Conservation (phyloP, 371 early-diverging fungal species). For the Umbelopsis sp. region DNA sequence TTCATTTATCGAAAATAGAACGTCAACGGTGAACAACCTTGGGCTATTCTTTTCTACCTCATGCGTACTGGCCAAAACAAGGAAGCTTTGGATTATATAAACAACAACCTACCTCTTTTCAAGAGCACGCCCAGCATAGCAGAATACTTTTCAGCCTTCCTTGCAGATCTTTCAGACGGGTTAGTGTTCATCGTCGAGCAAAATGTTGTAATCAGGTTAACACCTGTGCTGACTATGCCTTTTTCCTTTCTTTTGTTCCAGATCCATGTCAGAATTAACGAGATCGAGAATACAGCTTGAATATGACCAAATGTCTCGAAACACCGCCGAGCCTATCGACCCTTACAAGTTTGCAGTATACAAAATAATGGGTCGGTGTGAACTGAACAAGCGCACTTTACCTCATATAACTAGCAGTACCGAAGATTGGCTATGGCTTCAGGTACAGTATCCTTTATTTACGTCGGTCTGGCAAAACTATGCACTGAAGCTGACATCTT, state of each 20-base stretch:
- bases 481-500: too few species aligned
- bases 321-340: slow-evolving; percentile 53
- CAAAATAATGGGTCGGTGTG: slow-evolving; percentile 86
- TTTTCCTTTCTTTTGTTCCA: neutral
- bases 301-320: slow-evolving; percentile 13
- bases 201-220: neutral
- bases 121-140: slow-evolving; percentile 8
- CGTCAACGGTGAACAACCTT: slow-evolving; percentile 11
- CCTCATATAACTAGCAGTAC: slow-evolving; percentile 64
- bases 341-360: slow-evolving; percentile 85
- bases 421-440: slow-evolving; percentile 87
- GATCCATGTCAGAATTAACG: slow-evolving; percentile 7
- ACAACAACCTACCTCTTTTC: neutral
- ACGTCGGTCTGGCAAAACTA: too few species aligned
- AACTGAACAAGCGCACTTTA: slow-evolving; percentile 64
- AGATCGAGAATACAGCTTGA: slow-evolving; percentile 14
- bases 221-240: neutral
- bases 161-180: neutral
- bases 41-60: slow-evolving; percentile 3
- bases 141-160: neutral
- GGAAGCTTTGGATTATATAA: slow-evolving; percentile 12
- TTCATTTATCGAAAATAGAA: neutral
- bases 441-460: slow-evolving; percentile 28
- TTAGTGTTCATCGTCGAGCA: neutral
- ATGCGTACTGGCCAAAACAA: slow-evolving; percentile 10